Conservation (phyloP, 495 filamentous ascomycete genomes). For the Aspergillus nidulans region DNA sequence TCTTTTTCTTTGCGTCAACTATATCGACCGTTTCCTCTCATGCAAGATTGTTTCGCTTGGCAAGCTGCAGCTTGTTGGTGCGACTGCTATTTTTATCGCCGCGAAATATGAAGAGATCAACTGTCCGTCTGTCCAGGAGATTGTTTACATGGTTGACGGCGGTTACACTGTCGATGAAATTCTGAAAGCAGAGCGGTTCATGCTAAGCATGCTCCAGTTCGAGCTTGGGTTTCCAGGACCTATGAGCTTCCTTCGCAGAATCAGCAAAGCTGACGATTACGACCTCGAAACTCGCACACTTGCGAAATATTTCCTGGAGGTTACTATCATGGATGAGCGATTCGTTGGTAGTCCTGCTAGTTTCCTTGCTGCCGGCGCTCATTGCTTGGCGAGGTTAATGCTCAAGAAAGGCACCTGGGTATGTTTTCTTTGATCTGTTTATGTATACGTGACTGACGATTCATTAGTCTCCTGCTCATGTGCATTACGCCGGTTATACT, state of each 20-base stretch:
- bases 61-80: slow-evolving; percentile 94
- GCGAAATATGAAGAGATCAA: slow-evolving; percentile 99
- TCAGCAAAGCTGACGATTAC: slow-evolving; percentile 98
- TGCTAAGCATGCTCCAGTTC: slow-evolving; percentile 92
- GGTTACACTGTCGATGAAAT: slow-evolving; percentile 89
- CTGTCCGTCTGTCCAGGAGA: slow-evolving; percentile 88
- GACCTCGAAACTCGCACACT: slow-evolving; percentile 92
- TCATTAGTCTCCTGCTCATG: slow-evolving; percentile 68
- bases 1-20: slow-evolving; percentile 88
- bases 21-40: slow-evolving; percentile 94
- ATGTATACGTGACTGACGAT: slow-evolving; percentile 25
- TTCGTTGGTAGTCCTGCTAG: slow-evolving; percentile 89
- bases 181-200: slow-evolving; percentile 95
- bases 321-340: slow-evolving; percentile 96
- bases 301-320: slow-evolving; percentile 96
- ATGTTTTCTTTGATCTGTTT: slow-evolving; percentile 29
- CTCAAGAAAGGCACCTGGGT: slow-evolving; percentile 90
- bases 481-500: slow-evolving; percentile 91
- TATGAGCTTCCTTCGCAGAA: slow-evolving; percentile 93
- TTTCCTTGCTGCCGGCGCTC: slow-evolving; percentile 85
- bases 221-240: slow-evolving; percentile 95
- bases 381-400: slow-evolving; percentile 88
- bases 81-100: slow-evolving; percentile 91
- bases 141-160: slow-evolving; percentile 96
- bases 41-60: slow-evolving; percentile 89